phyloP scores from a whole-genome alignment of 257 asterid species.

The Verbena officinalis region DNA sequence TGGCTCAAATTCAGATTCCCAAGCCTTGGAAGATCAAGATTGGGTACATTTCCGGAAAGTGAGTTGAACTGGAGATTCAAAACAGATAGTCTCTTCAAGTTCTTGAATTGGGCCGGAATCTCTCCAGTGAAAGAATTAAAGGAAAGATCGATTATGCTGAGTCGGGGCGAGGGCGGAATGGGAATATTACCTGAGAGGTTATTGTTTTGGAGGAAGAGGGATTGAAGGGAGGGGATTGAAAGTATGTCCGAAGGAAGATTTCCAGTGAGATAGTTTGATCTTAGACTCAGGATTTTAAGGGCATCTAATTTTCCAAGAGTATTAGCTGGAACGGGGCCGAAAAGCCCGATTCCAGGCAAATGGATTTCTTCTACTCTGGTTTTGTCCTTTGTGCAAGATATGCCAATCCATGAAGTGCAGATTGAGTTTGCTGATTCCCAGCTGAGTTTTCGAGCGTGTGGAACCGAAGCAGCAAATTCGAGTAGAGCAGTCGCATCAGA shows the following conservation, averaged over 20 bases:
- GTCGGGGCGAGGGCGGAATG: constrained; percentile 45
- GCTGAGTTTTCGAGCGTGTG: constrained; percentile 69
- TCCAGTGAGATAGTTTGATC: constrained; percentile 71
- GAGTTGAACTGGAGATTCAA: constrained; percentile 69
- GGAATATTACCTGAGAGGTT: constrained; percentile 79
- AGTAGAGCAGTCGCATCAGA: constrained; percentile 74
- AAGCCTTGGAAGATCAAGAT: constrained; percentile 56
- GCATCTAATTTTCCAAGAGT: constrained; percentile 65
- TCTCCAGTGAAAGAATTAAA: constrained; percentile 66
- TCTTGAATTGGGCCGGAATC: constrained; percentile 47
- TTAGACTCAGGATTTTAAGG: constrained; percentile 71
- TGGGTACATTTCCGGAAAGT: constrained; percentile 60
- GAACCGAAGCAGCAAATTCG: constrained; percentile 60
- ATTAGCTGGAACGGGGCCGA: constrained; percentile 64
- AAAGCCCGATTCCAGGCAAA: constrained; percentile 83
- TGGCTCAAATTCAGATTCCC: constrained; percentile 60
- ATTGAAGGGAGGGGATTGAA: constrained; percentile 64
- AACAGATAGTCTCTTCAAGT: constrained; percentile 49
- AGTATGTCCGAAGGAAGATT: constrained; percentile 69
- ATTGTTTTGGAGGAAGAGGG: constrained; percentile 68
- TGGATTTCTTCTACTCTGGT: constrained; percentile 66
- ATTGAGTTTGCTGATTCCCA: constrained; percentile 52
- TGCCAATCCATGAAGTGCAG: constrained; percentile 82
- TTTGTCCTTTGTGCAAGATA: constrained; percentile 57
- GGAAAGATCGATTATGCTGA: constrained; percentile 68